A percentile compares a stretch with the other conserved stretches of the same genome.
Evolutionary conservation across 108 stramenopile species (phyloP).

Genomic region (Skeletonema potamos): DNA sequence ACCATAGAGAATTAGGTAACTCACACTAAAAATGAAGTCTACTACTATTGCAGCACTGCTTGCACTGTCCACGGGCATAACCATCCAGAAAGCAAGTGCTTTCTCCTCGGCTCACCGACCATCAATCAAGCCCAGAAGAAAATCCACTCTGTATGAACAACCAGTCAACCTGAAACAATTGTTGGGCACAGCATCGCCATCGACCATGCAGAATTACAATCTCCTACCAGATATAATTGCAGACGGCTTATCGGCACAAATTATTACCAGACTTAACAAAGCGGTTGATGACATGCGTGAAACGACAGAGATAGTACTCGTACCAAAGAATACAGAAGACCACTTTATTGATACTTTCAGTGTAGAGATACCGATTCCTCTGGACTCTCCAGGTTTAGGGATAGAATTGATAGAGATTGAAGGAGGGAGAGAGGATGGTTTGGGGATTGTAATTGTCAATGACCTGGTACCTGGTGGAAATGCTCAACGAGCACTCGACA

Average conservation of each 20-base stretch:
- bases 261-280: constrained; percentile 14
- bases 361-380: constrained; percentile 45
- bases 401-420: constrained; percentile 42
- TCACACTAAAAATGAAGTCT: not conserved
- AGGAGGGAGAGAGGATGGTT: constrained; percentile 49
- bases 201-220: constrained; percentile 25
- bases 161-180: constrained; percentile 21
- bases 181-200: constrained; percentile 22
- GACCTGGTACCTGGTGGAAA: constrained; percentile 38
- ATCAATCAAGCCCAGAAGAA: not conserved
- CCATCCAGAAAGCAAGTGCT: not conserved
- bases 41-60: not conserved
- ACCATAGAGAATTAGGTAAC: too few relatives aligned
- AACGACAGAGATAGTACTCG: constrained; percentile 17
- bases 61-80: not conserved
- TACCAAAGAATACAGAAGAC: constrained; percentile 44
- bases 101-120: not conserved
- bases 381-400: constrained; percentile 36
- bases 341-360: constrained; percentile 57
- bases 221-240: constrained; percentile 4
- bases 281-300: constrained; percentile 4
- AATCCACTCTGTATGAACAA: constrained; percentile 15
- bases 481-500: constrained; percentile 8
- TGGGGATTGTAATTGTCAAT: constrained; percentile 42
- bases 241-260: constrained; percentile 10